Conservation (phyloP, 371 early-diverging fungal species). For the Circinella minor region DNA sequence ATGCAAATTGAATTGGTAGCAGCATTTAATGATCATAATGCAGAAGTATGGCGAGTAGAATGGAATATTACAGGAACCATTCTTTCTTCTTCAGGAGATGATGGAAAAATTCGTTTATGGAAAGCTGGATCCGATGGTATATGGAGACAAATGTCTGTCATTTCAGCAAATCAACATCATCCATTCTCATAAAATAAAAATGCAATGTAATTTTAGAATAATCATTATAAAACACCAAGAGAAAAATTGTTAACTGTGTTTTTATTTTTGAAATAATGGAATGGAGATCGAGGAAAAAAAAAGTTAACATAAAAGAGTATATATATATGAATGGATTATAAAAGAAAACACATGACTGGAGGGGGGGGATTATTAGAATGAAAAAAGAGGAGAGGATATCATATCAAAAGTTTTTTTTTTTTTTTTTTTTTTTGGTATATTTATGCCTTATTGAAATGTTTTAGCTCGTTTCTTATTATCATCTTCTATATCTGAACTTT, state of each 20-base stretch:
- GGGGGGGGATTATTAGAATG: no score
- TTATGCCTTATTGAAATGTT: neutral
- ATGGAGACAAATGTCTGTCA: slow-evolving; percentile 73
- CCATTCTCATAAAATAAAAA: neutral
- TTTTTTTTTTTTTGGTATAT: neutral
- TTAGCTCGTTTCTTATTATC: neutral
- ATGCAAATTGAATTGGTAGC: slow-evolving; percentile 66
- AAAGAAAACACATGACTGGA: no score
- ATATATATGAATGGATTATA: no score
- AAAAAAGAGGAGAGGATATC: no score
- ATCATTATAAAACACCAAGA: no score
- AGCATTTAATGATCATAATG: slow-evolving; percentile 70
- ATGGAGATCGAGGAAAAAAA: no score
- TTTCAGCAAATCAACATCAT: slow-evolving; percentile 50
- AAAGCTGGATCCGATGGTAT: slow-evolving; percentile 69
- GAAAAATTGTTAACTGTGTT: no score
- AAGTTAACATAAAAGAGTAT: no score
- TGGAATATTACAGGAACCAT: slow-evolving; percentile 96
- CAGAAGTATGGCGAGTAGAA: slow-evolving; percentile 88
- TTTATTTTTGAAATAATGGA: no score
- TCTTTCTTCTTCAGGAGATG: slow-evolving; percentile 88
- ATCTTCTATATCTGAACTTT: neutral
- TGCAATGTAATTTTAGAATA: no score
- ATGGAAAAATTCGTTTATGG: slow-evolving; percentile 91
- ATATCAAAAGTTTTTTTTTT: no score